Evolutionary conservation across 257 asterid species (phyloP), one percentile per base, ranked within the genome.

Genomic region (Solanum bulbocastanum): DNA sequence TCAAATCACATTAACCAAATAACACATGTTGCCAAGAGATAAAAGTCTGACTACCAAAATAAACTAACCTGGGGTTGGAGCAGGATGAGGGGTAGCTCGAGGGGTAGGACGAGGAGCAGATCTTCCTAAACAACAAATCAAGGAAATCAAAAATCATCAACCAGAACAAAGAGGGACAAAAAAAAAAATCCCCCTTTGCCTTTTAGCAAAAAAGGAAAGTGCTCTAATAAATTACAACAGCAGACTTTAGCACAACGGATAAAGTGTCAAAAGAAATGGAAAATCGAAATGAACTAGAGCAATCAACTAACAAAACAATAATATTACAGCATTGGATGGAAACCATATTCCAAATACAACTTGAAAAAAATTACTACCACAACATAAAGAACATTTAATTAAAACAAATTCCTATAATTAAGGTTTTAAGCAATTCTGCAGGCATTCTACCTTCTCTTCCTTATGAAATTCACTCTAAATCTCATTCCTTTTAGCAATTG

Each of bases 101-200:
- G 87, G 87, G 69, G 62, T 60, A 35, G 87, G 84, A 25, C 37
- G 84, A 25, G 62, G 78, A 15, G 99, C 88, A 78, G 98, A 91
- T 91, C 98, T 92, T 91, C 99, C 99, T 96, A 93, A 36, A 84
- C 86, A 86, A 49, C 25, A 12, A 62, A 85, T 37, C 65, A 66
- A 85, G 74, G 87, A 85, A 40, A 66, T 40, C 0, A 49, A 49
- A 46, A 81, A 32, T 49, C 85, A 81, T 30, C 69, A 81, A 46
- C 85, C 68, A 81, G 27, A 30, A 81, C 4, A 81, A 46, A 81
- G 1, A 15, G 42, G 23, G 13, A 30, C 18, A 1, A 20, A 46
- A 37, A 25, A 37, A 25, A 30, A 18, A 27, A 3, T 15, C 32
- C 0, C 39, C 65, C 32, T 40, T n/a, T 39, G 2, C 60, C 58